Conservation (phyloP, 257 asterid genomes). For the Apocynum venetum region DNA sequence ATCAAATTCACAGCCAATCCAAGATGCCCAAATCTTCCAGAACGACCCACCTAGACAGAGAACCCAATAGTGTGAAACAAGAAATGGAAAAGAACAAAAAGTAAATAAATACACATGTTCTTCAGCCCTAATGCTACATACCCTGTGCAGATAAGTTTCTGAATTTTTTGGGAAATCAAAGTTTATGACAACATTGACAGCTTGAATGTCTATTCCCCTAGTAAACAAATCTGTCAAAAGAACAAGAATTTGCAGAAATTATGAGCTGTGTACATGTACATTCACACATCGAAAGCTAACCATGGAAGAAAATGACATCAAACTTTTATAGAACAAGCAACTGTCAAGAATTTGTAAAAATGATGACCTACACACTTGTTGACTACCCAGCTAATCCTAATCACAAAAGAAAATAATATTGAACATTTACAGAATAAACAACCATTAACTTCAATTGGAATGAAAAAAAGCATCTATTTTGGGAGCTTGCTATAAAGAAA, state of each 20-base stretch:
- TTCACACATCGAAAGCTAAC: too few relatives aligned
- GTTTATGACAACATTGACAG: slow-evolving; percentile 81
- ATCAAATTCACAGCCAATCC: slow-evolving; percentile 88
- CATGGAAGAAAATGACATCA: too few relatives aligned
- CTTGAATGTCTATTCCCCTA: slow-evolving; percentile 87
- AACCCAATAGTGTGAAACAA: slow-evolving; percentile 70
- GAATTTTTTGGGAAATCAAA: slow-evolving; percentile 80
- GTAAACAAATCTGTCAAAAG: slow-evolving; percentile 84
- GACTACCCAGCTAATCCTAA: too few relatives aligned
- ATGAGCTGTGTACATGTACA: background rate
- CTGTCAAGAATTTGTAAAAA: too few relatives aligned
- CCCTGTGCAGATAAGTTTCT: slow-evolving; percentile 88
- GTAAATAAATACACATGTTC: slow-evolving; percentile 5
- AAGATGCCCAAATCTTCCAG: slow-evolving; percentile 92
- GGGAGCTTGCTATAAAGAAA: too few relatives aligned
- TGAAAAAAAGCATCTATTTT: too few relatives aligned
- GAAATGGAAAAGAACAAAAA: slow-evolving; percentile 41
- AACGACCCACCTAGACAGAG: slow-evolving; percentile 84
- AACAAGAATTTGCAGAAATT: background rate
- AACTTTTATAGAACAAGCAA: too few relatives aligned
- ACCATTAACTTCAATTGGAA: too few relatives aligned
- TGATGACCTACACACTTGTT: too few relatives aligned
- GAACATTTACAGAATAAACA: too few relatives aligned
- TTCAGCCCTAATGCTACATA: slow-evolving; percentile 69
- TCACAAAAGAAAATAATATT: too few relatives aligned